phyloP scores from a whole-genome alignment of 768 basidiomycete species.

The Calocera cornea region DNA sequence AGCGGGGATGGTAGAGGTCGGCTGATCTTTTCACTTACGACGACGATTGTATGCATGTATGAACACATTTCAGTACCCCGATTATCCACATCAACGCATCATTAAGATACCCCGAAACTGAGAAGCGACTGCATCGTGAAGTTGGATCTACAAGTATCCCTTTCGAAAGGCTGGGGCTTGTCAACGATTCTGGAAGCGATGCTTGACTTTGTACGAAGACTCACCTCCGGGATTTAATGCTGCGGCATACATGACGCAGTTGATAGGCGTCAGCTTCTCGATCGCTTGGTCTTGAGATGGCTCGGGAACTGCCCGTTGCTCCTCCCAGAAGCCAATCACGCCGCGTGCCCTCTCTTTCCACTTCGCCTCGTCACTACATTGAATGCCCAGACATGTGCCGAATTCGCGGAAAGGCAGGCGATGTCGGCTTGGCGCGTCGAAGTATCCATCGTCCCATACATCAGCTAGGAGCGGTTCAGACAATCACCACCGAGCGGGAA shows the following conservation, averaged over 20 bases:
- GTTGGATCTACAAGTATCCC: background rate
- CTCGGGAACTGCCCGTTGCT: slow-evolving; percentile 5
- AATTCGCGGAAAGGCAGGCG: slow-evolving; percentile 23
- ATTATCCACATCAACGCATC: background rate
- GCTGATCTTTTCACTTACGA: too few species aligned
- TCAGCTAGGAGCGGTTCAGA: background rate
- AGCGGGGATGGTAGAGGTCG: too few species aligned
- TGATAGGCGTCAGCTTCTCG: slow-evolving; percentile 16
- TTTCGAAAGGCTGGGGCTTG: background rate
- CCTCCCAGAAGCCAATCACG: background rate
- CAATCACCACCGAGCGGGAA: background rate
- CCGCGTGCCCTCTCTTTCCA: background rate
- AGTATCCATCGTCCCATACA: slow-evolving; percentile 16
- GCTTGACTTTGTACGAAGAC: too few species aligned
- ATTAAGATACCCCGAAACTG: background rate
- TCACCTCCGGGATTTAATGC: slow-evolving; percentile 19
- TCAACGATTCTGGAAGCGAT: too few species aligned
- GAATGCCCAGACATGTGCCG: slow-evolving; percentile 18
- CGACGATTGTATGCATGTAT: background rate
- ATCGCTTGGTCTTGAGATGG: slow-evolving; percentile 6
- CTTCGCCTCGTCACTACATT: slow-evolving; percentile 12
- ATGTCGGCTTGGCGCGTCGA: slow-evolving; percentile 14
- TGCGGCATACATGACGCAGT: slow-evolving; percentile 19
- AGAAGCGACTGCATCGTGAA: background rate
- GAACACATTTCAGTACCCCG: background rate